These are phyloP conservation scores for Fraxinus greggii DNA, from an alignment of 305 asterid species.

Conservation along the genomic window DNA sequence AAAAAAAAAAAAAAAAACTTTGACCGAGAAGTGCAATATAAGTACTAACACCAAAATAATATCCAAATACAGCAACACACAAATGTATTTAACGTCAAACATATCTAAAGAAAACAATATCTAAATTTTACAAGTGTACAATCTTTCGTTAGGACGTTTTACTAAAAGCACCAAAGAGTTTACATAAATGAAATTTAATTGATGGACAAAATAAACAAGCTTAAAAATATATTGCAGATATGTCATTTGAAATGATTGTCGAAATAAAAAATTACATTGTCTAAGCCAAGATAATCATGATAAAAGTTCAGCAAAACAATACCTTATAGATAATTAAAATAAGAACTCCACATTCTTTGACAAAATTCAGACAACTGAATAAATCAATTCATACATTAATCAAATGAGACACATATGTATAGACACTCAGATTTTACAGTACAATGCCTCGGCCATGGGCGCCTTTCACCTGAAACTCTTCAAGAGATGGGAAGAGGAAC, in stretches of 20 bases:
- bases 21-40: no score
- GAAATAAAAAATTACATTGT: background rate
- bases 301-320: background rate
- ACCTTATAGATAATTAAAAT: background rate
- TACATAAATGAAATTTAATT: background rate
- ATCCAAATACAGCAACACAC: no score
- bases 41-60: background rate
- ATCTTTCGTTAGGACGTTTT: no score
- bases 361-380: slow-evolving; percentile 10
- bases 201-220: background rate
- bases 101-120: background rate
- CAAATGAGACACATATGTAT: slow-evolving; percentile 18
- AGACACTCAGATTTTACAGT: slow-evolving; percentile 13
- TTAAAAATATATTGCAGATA: background rate
- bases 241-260: background rate
- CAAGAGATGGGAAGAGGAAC: slow-evolving; percentile 75
- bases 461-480: slow-evolving; percentile 59
- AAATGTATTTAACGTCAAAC: no score
- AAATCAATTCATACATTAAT: slow-evolving; percentile 24
- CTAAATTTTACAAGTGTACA: background rate
- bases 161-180: background rate
- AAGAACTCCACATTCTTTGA: background rate
- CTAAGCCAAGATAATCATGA: background rate
- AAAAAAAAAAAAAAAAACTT: background rate
- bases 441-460: slow-evolving; percentile 19